Conservation (phyloP, 1,284 basidiomycete genomes). For the Boletus smithii region DNA sequence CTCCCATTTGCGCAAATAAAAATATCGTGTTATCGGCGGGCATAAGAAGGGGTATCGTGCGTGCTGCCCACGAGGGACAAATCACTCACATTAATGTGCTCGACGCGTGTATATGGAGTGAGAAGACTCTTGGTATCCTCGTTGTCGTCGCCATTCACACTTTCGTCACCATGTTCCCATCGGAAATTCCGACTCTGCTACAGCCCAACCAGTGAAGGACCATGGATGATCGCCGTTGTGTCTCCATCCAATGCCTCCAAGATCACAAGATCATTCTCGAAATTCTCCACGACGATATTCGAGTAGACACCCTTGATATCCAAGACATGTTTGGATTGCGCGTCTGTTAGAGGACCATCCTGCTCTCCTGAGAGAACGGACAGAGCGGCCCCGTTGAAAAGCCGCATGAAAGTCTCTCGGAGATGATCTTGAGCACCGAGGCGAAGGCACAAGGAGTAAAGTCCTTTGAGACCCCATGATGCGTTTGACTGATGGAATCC, state of each 20-base stretch:
- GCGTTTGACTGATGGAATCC: not conserved
- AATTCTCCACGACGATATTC: not conserved
- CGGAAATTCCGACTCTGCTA: constrained; percentile 2
- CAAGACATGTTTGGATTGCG: not conserved
- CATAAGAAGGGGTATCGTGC: not conserved
- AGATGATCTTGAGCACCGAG: not conserved
- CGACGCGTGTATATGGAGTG: not conserved
- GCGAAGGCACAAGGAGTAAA: constrained; percentile 1
- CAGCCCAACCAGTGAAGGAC: not conserved
- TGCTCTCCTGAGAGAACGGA: not conserved
- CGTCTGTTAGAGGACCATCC: not conserved
- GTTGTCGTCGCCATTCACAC: not conserved
- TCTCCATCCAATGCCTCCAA: constrained; percentile 2
- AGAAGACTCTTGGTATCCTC: not conserved
- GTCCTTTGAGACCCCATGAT: not conserved
- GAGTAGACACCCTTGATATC: not conserved
- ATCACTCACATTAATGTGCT: constrained; percentile 1
- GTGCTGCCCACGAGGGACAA: not conserved
- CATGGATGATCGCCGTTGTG: not conserved
- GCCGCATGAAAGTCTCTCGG: not conserved
- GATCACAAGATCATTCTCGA: not conserved
- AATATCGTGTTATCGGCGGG: not conserved
- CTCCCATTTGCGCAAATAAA: not conserved
- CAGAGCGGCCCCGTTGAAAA: not conserved
- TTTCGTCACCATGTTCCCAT: not conserved